Base-by-base conservation (phyloP, 164 flowering plant species). In the Cinnamomum chago region DNA sequence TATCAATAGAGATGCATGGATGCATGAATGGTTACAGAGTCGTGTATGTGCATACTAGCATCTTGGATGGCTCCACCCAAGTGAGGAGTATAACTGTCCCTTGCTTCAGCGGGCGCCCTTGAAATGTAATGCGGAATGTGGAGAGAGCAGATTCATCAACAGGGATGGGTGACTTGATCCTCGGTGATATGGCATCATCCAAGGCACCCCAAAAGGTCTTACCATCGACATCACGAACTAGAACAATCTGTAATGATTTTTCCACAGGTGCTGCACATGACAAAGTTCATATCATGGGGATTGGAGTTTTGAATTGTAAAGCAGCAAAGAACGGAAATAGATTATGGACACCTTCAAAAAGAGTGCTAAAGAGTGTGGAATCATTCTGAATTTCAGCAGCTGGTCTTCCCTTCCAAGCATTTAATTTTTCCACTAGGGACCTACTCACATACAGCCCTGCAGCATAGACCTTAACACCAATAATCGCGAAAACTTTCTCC, bases 191-290 rank as follows among this genome's bases (percentile, higher is more conserved):
- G 50, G 97, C 91, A 11, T 89, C 97, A 74, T 90, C 84, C 79
- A 94, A 73, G 58, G 97, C 97, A 80, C 90, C 97, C 98, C 98
- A 94, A 62, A 94, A 94, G 60, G 97, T 91, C 84, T 92, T 91
- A 12, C 98, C 98, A 82, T 91, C 95, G 0, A 94, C 84, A 72
- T 94, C 97, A 82, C 98, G 81, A n/a, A 92, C 97, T 27, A 94
- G 83, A 75, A 90, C 86, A 72, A 94, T 92, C 83, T 88, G 88
- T 68, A 94, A 76, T 73, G 97, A 84, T 81, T 92, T 94, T 84
- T 92, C 97, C 70, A 74, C 24, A 62, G 92, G 83, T 76, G 88
- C 98, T 94, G 88, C 84, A 80, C 13, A 75, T 58, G 35, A 67
- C 62, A 50, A 23, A 28, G 71, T 17, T 10, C 27, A 55, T 9